These are phyloP conservation scores for Metschnikowia colocasiae DNA, from an alignment of 805 yeast genomes.

Conservation along the genomic window DNA sequence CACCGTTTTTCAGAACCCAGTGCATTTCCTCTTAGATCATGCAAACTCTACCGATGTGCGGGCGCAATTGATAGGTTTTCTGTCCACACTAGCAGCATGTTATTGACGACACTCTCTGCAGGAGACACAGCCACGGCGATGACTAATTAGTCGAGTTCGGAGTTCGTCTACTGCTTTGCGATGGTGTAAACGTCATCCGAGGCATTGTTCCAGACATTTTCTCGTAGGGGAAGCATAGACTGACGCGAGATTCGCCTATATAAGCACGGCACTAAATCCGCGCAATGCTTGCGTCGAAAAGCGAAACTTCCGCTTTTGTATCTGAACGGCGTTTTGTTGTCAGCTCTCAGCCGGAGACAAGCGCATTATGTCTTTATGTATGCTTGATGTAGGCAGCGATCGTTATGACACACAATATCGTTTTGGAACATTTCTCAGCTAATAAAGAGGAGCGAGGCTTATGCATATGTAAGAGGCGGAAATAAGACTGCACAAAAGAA, in stretches of 20 bases:
- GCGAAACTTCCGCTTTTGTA: background rate
- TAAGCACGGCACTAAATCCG: constrained; percentile 1
- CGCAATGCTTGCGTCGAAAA: background rate
- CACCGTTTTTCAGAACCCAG: background rate
- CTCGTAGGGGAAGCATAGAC: background rate
- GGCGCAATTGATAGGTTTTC: background rate
- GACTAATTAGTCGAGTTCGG: background rate
- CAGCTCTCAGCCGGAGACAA: background rate
- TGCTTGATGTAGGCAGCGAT: background rate
- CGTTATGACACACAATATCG: background rate
- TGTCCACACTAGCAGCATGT: background rate
- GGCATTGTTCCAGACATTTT: background rate
- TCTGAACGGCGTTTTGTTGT: background rate
- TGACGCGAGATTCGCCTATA: constrained; percentile 2
- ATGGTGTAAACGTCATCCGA: background rate
- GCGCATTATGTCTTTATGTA: background rate
- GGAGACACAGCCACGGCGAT: background rate
- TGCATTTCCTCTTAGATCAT: background rate
- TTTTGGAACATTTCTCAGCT: background rate
- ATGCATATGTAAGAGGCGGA: constrained; percentile 2
- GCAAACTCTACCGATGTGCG: background rate
- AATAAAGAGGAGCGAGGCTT: background rate
- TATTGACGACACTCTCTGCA: background rate
- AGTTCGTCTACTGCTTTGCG: constrained; percentile 1
- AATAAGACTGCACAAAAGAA: background rate